phyloP scores from a whole-genome alignment of 2,329 filamentous ascomycete genomes.

The Talaromyces atroroseus region DNA sequence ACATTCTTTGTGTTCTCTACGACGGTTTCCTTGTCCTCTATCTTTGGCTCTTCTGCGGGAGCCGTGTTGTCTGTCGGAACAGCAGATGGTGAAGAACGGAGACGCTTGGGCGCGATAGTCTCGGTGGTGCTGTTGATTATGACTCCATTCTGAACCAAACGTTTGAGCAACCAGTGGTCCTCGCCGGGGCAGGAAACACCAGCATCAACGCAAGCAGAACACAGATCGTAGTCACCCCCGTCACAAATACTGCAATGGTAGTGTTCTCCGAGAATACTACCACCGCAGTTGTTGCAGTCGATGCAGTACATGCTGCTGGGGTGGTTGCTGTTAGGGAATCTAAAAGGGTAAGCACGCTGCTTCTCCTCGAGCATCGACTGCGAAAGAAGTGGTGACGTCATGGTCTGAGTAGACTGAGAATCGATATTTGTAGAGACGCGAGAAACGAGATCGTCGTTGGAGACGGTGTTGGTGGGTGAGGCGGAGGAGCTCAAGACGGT shows the following conservation, averaged over 20 bases:
- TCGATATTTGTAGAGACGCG: slow-evolving; percentile 1
- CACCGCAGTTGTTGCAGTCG: slow-evolving; percentile 88
- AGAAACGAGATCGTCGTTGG: slow-evolving; percentile 15
- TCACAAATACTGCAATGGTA: slow-evolving; percentile 95
- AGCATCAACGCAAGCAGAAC: slow-evolving; percentile 67
- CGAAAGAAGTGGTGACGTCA: slow-evolving; percentile 4
- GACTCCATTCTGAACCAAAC: slow-evolving; percentile 69
- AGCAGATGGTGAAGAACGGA: background rate
- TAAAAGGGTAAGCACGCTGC: slow-evolving; percentile 11
- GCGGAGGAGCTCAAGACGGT: slow-evolving; percentile 34
- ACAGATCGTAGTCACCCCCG: slow-evolving; percentile 89
- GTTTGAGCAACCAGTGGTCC: slow-evolving; percentile 92
- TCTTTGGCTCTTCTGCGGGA: slow-evolving; percentile 8
- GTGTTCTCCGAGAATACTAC: slow-evolving; percentile 71
- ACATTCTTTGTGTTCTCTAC: background rate
- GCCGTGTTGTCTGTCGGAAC: background rate
- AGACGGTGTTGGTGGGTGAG: slow-evolving; percentile 10
- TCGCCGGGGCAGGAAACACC: slow-evolving; percentile 73
- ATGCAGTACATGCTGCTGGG: slow-evolving; percentile 62
- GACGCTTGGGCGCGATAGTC: slow-evolving; percentile 61
- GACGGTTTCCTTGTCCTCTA: slow-evolving; percentile 16
- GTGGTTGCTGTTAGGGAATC: slow-evolving; percentile 30
- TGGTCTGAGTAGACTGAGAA: background rate
- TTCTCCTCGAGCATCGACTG: slow-evolving; percentile 2
- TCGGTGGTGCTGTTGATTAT: slow-evolving; percentile 84